phyloP scores from a whole-genome alignment of 257 asterid species.

The Leptodermis oblonga region DNA sequence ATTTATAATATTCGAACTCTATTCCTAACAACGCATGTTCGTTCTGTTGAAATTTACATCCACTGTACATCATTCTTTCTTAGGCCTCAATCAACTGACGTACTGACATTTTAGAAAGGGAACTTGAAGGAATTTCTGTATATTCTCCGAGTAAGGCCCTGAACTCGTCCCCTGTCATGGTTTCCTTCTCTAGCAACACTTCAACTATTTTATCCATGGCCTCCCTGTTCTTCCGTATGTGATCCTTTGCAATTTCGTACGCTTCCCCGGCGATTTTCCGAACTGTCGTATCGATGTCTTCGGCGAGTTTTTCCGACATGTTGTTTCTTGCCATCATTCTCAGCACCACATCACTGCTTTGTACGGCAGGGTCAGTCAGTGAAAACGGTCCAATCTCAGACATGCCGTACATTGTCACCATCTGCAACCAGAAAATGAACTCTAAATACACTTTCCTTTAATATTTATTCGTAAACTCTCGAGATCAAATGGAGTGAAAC shows the following conservation, averaged over 20 bases:
- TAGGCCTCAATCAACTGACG: slow-evolving; percentile 50
- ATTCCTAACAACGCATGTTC: too few species aligned
- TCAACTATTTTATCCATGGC: slow-evolving; percentile 63
- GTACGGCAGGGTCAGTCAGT: slow-evolving; percentile 44
- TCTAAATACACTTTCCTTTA: too few species aligned
- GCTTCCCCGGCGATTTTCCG: slow-evolving; percentile 37
- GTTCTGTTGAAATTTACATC: too few species aligned
- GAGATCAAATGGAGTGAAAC: background rate
- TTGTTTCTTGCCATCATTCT: slow-evolving; percentile 69
- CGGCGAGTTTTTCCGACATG: slow-evolving; percentile 74
- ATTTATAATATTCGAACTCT: too few species aligned
- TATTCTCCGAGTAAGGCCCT: slow-evolving; percentile 48
- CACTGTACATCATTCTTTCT: too few species aligned
- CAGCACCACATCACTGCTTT: slow-evolving; percentile 62
- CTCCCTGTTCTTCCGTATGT: slow-evolving; percentile 51
- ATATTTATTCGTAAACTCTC: too few species aligned
- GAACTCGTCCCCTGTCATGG: slow-evolving; percentile 65
- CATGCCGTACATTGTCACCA: slow-evolving; percentile 67
- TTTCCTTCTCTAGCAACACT: slow-evolving; percentile 60
- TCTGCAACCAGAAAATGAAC: slow-evolving; percentile 29
- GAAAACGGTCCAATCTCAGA: slow-evolving; percentile 74
- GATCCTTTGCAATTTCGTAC: slow-evolving; percentile 50
- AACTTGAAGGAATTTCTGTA: slow-evolving; percentile 37
- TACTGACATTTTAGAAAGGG: slow-evolving; percentile 26
- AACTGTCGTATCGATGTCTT: slow-evolving; percentile 53